These are phyloP conservation scores for Botrytis deweyae DNA, from an alignment of 2,329 filamentous ascomycete genomes.

Conservation along the genomic window DNA sequence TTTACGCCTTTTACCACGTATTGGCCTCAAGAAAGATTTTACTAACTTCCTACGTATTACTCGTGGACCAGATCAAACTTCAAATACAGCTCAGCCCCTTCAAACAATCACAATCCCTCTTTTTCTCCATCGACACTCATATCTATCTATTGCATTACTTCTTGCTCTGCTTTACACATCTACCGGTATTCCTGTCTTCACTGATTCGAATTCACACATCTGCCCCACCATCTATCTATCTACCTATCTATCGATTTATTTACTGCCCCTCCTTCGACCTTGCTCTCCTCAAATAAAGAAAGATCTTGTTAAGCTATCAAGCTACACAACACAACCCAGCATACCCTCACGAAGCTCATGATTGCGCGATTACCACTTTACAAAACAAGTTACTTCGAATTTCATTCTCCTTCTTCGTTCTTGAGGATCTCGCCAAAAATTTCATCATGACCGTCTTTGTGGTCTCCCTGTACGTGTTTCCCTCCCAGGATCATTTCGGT, in stretches of 20 bases:
- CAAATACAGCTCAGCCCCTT: conserved; percentile 2
- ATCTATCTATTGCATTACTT: background rate
- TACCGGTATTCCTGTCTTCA: background rate
- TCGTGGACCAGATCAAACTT: background rate
- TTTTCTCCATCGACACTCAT: background rate
- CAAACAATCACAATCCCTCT: background rate
- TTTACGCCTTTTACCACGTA: background rate
- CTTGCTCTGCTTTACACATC: background rate
- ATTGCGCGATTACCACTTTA: conserved; percentile 16
- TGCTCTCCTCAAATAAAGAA: background rate
- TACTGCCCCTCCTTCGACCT: conserved; percentile 7
- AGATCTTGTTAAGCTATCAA: background rate
- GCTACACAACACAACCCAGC: background rate
- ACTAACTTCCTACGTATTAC: background rate
- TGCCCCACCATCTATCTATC: background rate
- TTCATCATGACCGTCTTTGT: conserved; percentile 58
- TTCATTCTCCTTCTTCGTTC: conserved; percentile 13
- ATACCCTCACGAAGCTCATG: conserved; percentile 15
- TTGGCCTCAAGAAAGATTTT: background rate
- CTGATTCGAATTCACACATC: background rate
- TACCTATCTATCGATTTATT: background rate
- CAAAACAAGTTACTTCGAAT: background rate
- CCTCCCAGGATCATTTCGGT: background rate
- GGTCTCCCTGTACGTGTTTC: conserved; percentile 52
- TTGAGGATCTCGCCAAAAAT: conserved; percentile 20